Conservation (phyloP, 1,284 basidiomycete species). For the Apiotrichum gracile region DNA sequence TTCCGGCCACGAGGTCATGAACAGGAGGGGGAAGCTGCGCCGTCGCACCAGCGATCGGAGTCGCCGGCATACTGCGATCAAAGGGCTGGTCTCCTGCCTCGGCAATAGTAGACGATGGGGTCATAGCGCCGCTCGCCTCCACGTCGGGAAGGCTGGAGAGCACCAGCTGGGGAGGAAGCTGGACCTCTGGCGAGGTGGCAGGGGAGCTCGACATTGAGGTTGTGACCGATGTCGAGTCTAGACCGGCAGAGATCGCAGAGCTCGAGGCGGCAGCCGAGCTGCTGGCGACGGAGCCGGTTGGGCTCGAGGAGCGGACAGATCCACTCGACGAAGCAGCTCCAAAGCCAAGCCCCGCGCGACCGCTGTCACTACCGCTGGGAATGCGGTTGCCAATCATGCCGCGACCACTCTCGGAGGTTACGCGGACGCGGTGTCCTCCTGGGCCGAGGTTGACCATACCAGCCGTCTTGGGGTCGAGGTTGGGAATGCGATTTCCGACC, state of each 20-base stretch:
- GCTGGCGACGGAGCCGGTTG: constrained; percentile 28
- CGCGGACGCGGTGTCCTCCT: constrained; percentile 16
- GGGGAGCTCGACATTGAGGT: constrained; percentile 32
- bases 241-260: constrained; percentile 8
- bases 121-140: constrained; percentile 28
- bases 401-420: constrained; percentile 26
- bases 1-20: constrained; percentile 34
- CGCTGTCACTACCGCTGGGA: constrained; percentile 11
- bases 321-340: not conserved
- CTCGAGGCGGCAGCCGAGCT: constrained; percentile 1
- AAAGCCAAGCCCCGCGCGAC: not conserved
- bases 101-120: constrained; percentile 41
- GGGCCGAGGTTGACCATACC: constrained; percentile 15
- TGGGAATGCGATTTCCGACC: constrained; percentile 41
- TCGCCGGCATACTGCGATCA: constrained; percentile 33
- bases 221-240: constrained; percentile 24
- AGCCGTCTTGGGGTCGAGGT: constrained; percentile 39
- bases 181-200: constrained; percentile 19
- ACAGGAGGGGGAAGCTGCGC: constrained; percentile 25
- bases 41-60: constrained; percentile 26
- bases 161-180: constrained; percentile 22
- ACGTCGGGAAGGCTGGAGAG: constrained; percentile 31
- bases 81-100: constrained; percentile 35
- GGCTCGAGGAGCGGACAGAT: constrained; percentile 23
- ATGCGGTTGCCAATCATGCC: constrained; percentile 43